Base-by-base conservation (phyloP, 2,329 filamentous ascomycete species). In the Botrytis sinoallii region DNA sequence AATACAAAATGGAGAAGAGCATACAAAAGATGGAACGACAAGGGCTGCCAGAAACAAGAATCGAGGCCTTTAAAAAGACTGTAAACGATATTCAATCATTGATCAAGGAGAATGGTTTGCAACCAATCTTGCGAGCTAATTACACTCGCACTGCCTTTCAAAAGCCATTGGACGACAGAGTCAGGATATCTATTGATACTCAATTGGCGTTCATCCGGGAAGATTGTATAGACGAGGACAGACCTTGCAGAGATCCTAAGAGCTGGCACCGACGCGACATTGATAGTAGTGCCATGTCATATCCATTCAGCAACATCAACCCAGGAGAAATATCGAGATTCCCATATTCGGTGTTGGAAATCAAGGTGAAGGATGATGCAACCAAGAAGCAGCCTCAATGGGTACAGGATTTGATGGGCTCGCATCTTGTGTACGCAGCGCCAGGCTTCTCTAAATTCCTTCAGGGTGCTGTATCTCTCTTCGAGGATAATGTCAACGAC, bases 391-490 rank as follows among this genome's bases (percentile, higher is more conserved):
- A 90, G 72, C 91, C 92, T 7, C 89, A 91, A 76, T 99, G 96
- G 96, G 87, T 98, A 48, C 89, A 94, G 77, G 96, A 99, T 78
- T 85, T 99, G 77, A 98, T 97, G 89, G 88, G 89, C 70, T 98
- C 94, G 8, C 95, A 99, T 82, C 88, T 99, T 7, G 93, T 99
- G 76, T 94, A 97, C 81, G 90, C 94, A 64, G 91, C 93, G 0
- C 93, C 95, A 1, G 90, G 92, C 69, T 99, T 99, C 84, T 98
- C 94, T 79, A 99, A 99, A 82, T 99, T 98, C 79, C 92, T 97
- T 3, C 95, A 99, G 79, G 96, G 96, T 75, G 91, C 97, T 7
- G 95, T 95, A 12, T 91, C 92, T 57, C 87, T 99, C 3, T 98
- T 98, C 78, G 96, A 98, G 79, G 94, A 99, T 82, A 90, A 97